A percentile compares a stretch with the other conserved stretches of the same genome.
phyloP scores from a whole-genome alignment of 805 yeast species.

The Kodamaea restingae region DNA sequence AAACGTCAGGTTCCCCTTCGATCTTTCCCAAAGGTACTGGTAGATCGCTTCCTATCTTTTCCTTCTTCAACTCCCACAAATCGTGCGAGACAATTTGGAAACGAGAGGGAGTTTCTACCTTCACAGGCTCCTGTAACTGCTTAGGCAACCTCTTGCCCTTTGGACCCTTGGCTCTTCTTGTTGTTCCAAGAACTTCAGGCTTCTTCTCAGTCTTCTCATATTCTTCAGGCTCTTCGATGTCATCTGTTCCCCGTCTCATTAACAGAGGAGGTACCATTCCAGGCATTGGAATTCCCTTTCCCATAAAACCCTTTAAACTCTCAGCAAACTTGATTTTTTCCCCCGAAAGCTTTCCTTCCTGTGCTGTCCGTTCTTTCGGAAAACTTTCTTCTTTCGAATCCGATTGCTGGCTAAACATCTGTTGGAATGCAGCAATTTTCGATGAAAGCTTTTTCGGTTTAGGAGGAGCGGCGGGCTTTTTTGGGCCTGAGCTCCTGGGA shows the following conservation, averaged over 20 bases:
- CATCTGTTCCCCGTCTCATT: conserved; percentile 13
- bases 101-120: conserved; percentile 30
- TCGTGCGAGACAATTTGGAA: conserved; percentile 30
- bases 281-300: conserved; percentile 47
- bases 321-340: conserved; percentile 49
- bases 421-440: conserved; percentile 77
- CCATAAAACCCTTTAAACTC: conserved; percentile 57
- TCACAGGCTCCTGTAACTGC: conserved; percentile 42
- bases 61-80: conserved; percentile 32
- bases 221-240: conserved; percentile 1
- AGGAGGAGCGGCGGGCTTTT: conserved; percentile 38
- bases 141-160: conserved; percentile 67
- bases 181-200: conserved; percentile 17
- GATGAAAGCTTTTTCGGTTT: conserved; percentile 77
- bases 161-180: conserved; percentile 67
- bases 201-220: conserved; percentile 11
- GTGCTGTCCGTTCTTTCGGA: conserved; percentile 1
- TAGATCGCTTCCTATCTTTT: background rate
- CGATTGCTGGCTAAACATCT: conserved; percentile 50
- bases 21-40: too few relatives aligned
- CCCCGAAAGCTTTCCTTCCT: conserved; percentile 25
- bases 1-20: too few relatives aligned
- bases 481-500: background rate
- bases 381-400: conserved; percentile 1
- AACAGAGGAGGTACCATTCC: conserved; percentile 48